Percentiles rank a stretch among this genome's conserved stretches.
phyloP scores from a whole-genome alignment of 768 basidiomycete species.

The Steccherinum ochraceum region DNA sequence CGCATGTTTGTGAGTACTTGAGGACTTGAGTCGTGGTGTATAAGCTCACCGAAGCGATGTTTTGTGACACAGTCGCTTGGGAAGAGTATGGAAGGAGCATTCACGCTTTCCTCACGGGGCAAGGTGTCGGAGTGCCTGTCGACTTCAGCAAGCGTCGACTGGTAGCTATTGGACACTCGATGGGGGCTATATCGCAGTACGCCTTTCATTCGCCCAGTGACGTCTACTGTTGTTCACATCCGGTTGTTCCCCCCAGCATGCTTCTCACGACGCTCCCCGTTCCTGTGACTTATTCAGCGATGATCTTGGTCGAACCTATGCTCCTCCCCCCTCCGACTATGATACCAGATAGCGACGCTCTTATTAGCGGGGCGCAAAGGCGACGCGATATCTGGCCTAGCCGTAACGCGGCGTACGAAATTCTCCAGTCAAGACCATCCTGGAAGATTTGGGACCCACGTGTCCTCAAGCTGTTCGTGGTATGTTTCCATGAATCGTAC shows the following conservation, averaged over 20 bases:
- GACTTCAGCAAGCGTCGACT: slow-evolving; percentile 42
- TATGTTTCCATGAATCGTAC: slow-evolving; percentile 17
- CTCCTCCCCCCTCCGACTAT: slow-evolving; percentile 11
- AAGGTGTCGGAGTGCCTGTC: slow-evolving; percentile 42
- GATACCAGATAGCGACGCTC: slow-evolving; percentile 9
- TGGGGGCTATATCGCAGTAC: slow-evolving; percentile 43
- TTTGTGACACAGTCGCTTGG: slow-evolving; percentile 44
- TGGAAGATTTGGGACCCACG: slow-evolving; percentile 48
- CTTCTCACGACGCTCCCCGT: too few relatives aligned
- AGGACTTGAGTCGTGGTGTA: too few relatives aligned
- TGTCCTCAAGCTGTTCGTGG: slow-evolving; percentile 37
- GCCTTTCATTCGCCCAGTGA: slow-evolving; percentile 18
- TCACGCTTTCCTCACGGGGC: slow-evolving; percentile 41
- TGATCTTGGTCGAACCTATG: slow-evolving; percentile 45
- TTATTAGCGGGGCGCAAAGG: slow-evolving; percentile 27
- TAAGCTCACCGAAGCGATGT: background rate
- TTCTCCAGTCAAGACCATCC: slow-evolving; percentile 30
- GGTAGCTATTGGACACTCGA: slow-evolving; percentile 50
- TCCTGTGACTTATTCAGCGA: slow-evolving; percentile 28
- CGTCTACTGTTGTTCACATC: too few relatives aligned
- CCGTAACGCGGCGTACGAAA: slow-evolving; percentile 38
- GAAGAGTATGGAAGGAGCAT: slow-evolving; percentile 45
- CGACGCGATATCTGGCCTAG: slow-evolving; percentile 48
- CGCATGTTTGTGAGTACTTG: slow-evolving; percentile 34
- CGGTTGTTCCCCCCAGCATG: too few relatives aligned